Evolutionary conservation across 768 basidiomycete species (phyloP).

Genomic region (Termitomyces sp.): DNA sequence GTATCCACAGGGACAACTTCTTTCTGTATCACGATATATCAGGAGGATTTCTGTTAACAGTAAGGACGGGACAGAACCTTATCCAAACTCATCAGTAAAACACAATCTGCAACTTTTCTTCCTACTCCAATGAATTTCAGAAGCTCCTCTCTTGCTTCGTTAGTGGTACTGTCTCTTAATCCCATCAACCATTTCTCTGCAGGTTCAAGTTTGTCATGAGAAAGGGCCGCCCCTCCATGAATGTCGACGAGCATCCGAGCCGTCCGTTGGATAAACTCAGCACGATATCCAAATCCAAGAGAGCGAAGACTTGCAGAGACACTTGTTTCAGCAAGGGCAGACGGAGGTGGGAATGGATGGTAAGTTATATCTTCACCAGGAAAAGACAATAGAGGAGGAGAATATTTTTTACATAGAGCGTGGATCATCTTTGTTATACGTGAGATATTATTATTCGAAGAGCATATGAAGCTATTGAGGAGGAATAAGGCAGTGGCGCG

Average conservation of each 20-base stretch:
- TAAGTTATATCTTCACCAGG: constrained; percentile 38
- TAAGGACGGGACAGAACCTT: constrained; percentile 43
- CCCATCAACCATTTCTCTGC: constrained; percentile 57
- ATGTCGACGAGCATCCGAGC: constrained; percentile 69
- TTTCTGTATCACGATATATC: constrained; percentile 35
- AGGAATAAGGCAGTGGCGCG: neutral
- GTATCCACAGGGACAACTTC: constrained; percentile 95
- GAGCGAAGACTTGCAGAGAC: constrained; percentile 63
- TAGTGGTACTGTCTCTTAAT: constrained; percentile 44
- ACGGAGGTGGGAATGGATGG: constrained; percentile 83
- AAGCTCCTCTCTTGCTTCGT: constrained; percentile 66
- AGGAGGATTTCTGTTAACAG: neutral
- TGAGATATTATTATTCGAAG: constrained; percentile 92
- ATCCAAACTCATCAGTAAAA: constrained; percentile 88
- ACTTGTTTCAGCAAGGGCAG: constrained; percentile 49
- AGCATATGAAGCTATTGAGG: constrained; percentile 88
- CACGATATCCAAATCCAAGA: constrained; percentile 95
- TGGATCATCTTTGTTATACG: constrained; percentile 95
- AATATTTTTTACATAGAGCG: constrained; percentile 71
- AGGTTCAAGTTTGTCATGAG: constrained; percentile 29
- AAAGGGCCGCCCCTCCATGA: constrained; percentile 26
- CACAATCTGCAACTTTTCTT: constrained; percentile 93
- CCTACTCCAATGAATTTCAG: constrained; percentile 88
- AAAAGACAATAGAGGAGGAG: constrained; percentile 55
- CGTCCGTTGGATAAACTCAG: constrained; percentile 81